Base-by-base conservation (phyloP, 2,329 filamentous ascomycete genomes). In the Penicillium frequentans region DNA sequence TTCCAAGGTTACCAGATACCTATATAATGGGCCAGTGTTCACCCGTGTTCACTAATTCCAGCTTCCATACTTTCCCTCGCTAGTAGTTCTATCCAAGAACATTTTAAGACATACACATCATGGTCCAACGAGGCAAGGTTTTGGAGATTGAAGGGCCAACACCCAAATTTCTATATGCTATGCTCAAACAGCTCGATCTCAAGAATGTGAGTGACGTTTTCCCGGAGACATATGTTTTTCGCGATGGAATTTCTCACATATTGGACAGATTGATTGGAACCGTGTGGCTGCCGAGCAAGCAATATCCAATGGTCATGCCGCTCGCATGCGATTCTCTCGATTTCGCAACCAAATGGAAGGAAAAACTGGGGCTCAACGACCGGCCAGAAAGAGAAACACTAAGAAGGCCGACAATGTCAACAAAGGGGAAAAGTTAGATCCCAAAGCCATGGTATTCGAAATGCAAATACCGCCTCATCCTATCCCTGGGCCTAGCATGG, bases 301-400 rank as follows among this genome's bases (percentile, higher is more conserved):
- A 45, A 82, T 84, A 53, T 81, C 79, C 35, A 84, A 84, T 52
- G 82, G 81, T 37, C 82, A 84, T 63, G 82, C 82, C 3, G 82
- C 82, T 14, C 79, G 82, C 39, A 84, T 84, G 82, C 78, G 82
- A 27, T 84, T 79, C 66, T 81, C 79, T 23, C 79, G 82, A 35
- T 83, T 84, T 69, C 79, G 75, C 56, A 75, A 78, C 54, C 79
- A 83, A 47, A 81, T 82, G 74, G 82, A 84, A 57, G 78, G 78
- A 2, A 14, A 71, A 66, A 54, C 52, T n/a, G 27, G 52, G 10
- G 23, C 31, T 10, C 29, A 46, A 11, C 23, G 67, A 14, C 29
- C 29, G 27, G 35, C 2, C 47, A 64, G 27, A 65, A 68, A 49
- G 56, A 58, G 42, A n/a, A 47, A 24, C 13, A 2, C 29, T 14